Percentiles rank a stretch among this genome's conserved stretches.
Evolutionary conservation across 1,139 yeast genomes (phyloP).

Genomic region (Yamadazyma blattariae): DNA sequence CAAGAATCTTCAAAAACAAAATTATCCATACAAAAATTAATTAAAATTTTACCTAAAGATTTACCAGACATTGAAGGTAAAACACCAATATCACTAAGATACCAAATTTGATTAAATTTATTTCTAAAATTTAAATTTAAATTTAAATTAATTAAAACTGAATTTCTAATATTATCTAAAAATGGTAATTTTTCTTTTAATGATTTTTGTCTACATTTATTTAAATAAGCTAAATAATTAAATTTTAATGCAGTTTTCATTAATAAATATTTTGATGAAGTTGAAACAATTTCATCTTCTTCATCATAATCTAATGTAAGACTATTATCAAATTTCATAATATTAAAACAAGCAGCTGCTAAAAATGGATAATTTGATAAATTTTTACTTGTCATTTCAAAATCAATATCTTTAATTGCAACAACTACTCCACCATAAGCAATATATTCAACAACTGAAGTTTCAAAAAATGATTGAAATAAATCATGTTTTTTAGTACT

Average conservation of each 20-base stretch:
- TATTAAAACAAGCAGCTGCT: constrained; percentile 40
- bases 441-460: constrained; percentile 34
- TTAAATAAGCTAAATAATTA: constrained; percentile 31
- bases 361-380: constrained; percentile 22
- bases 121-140: constrained; percentile 13
- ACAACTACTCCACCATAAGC: constrained; percentile 31
- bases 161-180: constrained; percentile 30
- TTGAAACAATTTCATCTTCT: constrained; percentile 18
- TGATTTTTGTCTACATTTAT: constrained; percentile 34
- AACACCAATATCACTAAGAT: constrained; percentile 39
- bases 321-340: constrained; percentile 25
- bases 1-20: constrained; percentile 18
- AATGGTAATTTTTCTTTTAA: constrained; percentile 34
- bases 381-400: constrained; percentile 16
- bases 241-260: constrained; percentile 20
- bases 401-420: constrained; percentile 33
- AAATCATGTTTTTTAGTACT: constrained; percentile 30
- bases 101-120: constrained; percentile 29
- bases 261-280: constrained; percentile 7
- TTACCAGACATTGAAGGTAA: constrained; percentile 40
- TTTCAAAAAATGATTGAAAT: constrained; percentile 37
- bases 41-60: constrained; percentile 35
- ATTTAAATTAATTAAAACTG: constrained; percentile 15
- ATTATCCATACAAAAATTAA: constrained; percentile 27
- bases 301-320: constrained; percentile 20